Evolutionary conservation across 768 basidiomycete species (phyloP).

Genomic region (Pholiota microspora): DNA sequence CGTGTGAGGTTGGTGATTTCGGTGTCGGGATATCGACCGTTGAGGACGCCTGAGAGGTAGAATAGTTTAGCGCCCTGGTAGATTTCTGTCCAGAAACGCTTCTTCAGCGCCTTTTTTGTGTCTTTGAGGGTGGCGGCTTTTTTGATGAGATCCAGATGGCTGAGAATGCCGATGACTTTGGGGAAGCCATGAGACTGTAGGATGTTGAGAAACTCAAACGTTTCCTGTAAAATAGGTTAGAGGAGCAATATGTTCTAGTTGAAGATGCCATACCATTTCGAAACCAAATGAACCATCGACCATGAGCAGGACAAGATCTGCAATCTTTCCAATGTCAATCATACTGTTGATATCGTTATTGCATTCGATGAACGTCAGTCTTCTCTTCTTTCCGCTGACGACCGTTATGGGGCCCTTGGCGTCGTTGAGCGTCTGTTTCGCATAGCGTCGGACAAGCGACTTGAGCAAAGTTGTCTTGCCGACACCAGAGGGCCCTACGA

Average conservation of each 20-base stretch:
- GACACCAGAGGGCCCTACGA: conserved; percentile 96
- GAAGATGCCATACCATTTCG: conserved; percentile 76
- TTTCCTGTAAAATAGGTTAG: conserved; percentile 61
- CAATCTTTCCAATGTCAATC: conserved; percentile 97
- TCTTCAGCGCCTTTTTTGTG: conserved; percentile 94
- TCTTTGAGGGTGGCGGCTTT: conserved; percentile 80
- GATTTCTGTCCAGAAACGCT: conserved; percentile 99
- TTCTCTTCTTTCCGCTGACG: conserved; percentile 86
- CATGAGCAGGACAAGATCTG: conserved; percentile 95
- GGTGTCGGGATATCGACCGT: conserved; percentile 95
- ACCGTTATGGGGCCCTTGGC: conserved; percentile 94
- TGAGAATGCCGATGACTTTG: conserved; percentile 95
- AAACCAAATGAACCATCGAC: conserved; percentile 98
- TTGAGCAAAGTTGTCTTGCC: conserved; percentile 95
- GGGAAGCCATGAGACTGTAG: conserved; percentile 98
- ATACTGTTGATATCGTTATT: conserved; percentile 97
- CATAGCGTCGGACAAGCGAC: conserved; percentile 86
- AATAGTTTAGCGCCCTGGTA: conserved; percentile 98
- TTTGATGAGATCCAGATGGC: conserved; percentile 96
- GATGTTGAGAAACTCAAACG: conserved; percentile 97
- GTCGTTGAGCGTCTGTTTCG: conserved; percentile 90
- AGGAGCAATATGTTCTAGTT: not conserved
- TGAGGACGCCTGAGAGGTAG: conserved; percentile 94
- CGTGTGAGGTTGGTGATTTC: conserved; percentile 96
- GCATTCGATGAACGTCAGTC: conserved; percentile 97